These are phyloP conservation scores for Aspergillus chevalieri DNA, from an alignment of 2,329 filamentous ascomycete species.

Conservation along the genomic window DNA sequence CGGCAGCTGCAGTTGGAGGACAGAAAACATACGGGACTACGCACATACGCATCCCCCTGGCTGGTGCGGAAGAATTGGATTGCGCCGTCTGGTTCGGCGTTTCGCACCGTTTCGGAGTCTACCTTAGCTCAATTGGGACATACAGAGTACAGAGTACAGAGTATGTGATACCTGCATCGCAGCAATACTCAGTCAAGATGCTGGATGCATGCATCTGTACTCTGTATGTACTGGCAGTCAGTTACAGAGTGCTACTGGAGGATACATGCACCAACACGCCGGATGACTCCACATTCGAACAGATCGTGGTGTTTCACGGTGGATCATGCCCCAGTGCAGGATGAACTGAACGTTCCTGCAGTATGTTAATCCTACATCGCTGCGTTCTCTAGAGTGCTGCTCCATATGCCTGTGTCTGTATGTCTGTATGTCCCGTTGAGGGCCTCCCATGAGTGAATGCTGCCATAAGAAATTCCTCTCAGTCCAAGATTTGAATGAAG, in stretches of 20 bases:
- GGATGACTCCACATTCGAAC: too few relatives aligned
- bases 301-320: too few relatives aligned
- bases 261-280: background rate
- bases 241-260: background rate
- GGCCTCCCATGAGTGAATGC: too few relatives aligned
- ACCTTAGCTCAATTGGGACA: background rate
- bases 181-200: background rate
- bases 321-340: too few relatives aligned
- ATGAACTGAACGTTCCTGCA: too few relatives aligned
- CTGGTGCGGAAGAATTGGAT: conserved; percentile 2
- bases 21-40: background rate
- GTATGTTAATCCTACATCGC: too few relatives aligned
- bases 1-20: background rate
- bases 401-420: too few relatives aligned
- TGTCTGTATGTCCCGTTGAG: too few relatives aligned
- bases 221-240: background rate
- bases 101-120: conserved; percentile 5
- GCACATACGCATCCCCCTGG: background rate
- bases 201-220: background rate
- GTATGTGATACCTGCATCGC: background rate
- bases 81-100: conserved; percentile 14
- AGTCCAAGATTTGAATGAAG: too few relatives aligned
- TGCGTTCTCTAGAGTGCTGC: too few relatives aligned
- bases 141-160: background rate
- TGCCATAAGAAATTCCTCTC: too few relatives aligned